These are phyloP conservation scores for Mercurialis annua DNA, from an alignment of 345 rosid species.

Conservation along the genomic window DNA sequence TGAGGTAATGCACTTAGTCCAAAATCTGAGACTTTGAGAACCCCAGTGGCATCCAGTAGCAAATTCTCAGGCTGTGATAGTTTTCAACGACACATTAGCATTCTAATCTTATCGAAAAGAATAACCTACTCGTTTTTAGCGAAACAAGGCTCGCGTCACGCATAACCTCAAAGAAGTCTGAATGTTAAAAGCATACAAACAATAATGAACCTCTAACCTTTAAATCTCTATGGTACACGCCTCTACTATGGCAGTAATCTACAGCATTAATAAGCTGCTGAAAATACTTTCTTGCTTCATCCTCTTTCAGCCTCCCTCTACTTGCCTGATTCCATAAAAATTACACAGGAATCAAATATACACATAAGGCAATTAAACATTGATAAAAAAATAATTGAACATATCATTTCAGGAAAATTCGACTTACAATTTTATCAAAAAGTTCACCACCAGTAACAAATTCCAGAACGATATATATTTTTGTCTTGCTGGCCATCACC, in stretches of 20 bases:
- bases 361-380: neutral
- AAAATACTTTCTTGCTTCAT: slow-evolving; percentile 87
- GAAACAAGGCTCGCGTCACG: neutral
- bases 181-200: neutral
- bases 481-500: slow-evolving; percentile 99
- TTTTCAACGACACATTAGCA: slow-evolving; percentile 20
- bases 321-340: slow-evolving; percentile 53
- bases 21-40: slow-evolving; percentile 91
- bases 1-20: slow-evolving; percentile 98
- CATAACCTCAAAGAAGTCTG: neutral
- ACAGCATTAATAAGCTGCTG: slow-evolving; percentile 98
- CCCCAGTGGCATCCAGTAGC: slow-evolving; percentile 80
- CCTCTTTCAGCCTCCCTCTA: slow-evolving; percentile 91
- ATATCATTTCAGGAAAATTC: neutral
- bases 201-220: slow-evolving; percentile 49
- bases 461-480: slow-evolving; percentile 87
- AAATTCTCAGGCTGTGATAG: slow-evolving; percentile 93
- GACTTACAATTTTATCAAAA: slow-evolving; percentile 90
- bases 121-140: neutral
- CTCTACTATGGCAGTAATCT: slow-evolving; percentile 95
- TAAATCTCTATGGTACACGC: slow-evolving; percentile 91
- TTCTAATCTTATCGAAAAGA: slow-evolving; percentile 6
- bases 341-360: slow-evolving; percentile 10
- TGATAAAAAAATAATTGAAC: neutral
- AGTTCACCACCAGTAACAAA: slow-evolving; percentile 98